These are phyloP conservation scores for Aspergillus tubingensis DNA, from an alignment of 2,329 filamentous ascomycete species.

Conservation along the genomic window DNA sequence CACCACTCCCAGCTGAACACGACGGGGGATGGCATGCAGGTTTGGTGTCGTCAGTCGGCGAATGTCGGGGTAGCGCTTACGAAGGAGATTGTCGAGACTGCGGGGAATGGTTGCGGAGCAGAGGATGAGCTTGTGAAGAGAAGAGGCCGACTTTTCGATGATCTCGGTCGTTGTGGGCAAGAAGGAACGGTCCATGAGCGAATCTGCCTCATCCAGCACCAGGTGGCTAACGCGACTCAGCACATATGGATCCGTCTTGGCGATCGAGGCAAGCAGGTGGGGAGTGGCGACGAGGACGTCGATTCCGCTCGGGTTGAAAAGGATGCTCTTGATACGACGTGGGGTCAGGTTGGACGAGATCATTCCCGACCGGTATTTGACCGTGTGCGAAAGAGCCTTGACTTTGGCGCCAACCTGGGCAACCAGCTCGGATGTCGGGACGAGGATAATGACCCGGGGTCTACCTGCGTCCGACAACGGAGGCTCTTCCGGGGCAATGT, in stretches of 20 bases:
- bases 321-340: constrained; percentile 76
- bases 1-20: constrained; percentile 90
- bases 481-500: constrained; percentile 59
- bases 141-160: constrained; percentile 77
- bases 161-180: constrained; percentile 78
- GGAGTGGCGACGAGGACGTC: constrained; percentile 88
- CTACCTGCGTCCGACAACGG: constrained; percentile 72
- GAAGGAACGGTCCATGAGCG: constrained; percentile 91
- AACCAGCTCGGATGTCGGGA: constrained; percentile 91
- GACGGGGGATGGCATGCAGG: constrained; percentile 89
- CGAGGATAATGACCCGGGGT: constrained; percentile 80
- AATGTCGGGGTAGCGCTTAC: constrained; percentile 78
- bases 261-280: constrained; percentile 84
- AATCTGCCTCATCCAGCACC: constrained; percentile 93
- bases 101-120: constrained; percentile 96
- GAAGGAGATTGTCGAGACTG: constrained; percentile 82
- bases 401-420: constrained; percentile 79
- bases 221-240: constrained; percentile 88
- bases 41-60: constrained; percentile 89
- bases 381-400: constrained; percentile 78
- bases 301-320: constrained; percentile 79
- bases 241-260: constrained; percentile 85
- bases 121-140: constrained; percentile 80
- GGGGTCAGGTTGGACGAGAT: constrained; percentile 77
- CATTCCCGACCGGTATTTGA: constrained; percentile 83